A percentile compares a stretch with the other conserved stretches of the same genome.
phyloP scores from a whole-genome alignment of 2,329 filamentous ascomycete genomes.

The Xylariales sp. region DNA sequence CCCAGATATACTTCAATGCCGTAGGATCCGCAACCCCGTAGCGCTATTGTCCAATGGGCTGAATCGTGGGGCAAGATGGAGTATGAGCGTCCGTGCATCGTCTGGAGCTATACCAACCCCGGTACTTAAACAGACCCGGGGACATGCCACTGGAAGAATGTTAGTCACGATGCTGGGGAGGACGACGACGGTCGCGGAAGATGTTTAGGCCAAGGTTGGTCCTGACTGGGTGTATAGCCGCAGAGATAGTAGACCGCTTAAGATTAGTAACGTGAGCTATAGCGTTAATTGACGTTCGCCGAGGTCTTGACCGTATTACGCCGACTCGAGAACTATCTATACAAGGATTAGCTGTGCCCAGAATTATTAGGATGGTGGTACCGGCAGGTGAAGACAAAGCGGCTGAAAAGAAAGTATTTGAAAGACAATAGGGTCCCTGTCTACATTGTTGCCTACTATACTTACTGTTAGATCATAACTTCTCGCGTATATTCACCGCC shows the following conservation, averaged over 20 bases:
- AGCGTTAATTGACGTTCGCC: background rate
- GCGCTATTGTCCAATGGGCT: constrained; percentile 20
- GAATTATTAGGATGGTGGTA: constrained; percentile 10
- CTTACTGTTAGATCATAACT: background rate
- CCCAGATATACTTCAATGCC: constrained; percentile 5
- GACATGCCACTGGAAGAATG: constrained; percentile 29
- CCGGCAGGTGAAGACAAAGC: background rate
- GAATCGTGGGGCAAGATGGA: constrained; percentile 25
- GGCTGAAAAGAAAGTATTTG: constrained; percentile 27
- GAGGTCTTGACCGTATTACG: background rate
- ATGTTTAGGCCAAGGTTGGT: background rate
- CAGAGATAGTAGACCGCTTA: background rate
- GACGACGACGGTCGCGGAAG: background rate
- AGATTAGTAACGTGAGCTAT: constrained; percentile 8
- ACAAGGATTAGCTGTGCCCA: background rate
- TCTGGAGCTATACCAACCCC: constrained; percentile 28
- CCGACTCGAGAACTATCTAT: constrained; percentile 7
- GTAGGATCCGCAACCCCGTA: constrained; percentile 22
- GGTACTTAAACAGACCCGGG: constrained; percentile 27
- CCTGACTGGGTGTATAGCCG: constrained; percentile 21
- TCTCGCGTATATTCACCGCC: background rate
- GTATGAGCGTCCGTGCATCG: constrained; percentile 24
- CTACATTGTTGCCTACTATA: constrained; percentile 1
- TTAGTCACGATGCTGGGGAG: constrained; percentile 1
- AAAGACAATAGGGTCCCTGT: constrained; percentile 17